phyloP scores from a whole-genome alignment of 139 green algal species.

The Haematococcus lacustris region DNA sequence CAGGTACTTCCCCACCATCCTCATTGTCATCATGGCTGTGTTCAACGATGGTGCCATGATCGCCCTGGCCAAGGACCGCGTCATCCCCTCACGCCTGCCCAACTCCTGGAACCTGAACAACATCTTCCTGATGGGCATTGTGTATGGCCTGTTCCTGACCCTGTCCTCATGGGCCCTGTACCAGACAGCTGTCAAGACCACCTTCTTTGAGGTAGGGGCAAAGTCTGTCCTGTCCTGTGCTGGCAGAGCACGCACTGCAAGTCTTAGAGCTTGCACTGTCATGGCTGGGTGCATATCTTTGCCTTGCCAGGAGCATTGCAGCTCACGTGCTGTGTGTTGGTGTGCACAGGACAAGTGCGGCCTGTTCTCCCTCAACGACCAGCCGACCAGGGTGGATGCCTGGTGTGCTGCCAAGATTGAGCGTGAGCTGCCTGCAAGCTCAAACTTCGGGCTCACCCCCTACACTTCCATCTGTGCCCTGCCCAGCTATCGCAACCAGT shows the following conservation, averaged over 20 bases:
- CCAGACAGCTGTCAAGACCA: constrained; percentile 36
- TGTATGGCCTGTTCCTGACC: constrained; percentile 76
- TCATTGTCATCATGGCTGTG: constrained; percentile 81
- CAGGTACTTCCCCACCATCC: constrained; percentile 75
- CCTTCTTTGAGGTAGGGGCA: constrained; percentile 72
- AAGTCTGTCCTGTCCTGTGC: too few species aligned
- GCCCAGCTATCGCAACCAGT: too few species aligned
- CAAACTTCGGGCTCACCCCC: too few species aligned
- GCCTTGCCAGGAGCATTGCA: too few species aligned
- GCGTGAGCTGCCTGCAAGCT: background rate
- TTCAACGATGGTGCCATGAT: constrained; percentile 90
- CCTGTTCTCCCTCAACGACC: constrained; percentile 54
- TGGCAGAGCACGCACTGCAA: too few species aligned
- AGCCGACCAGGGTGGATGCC: constrained; percentile 8
- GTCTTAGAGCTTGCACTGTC: too few species aligned
- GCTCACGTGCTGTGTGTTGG: too few species aligned
- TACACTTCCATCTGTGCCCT: too few species aligned
- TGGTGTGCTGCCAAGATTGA: constrained; percentile 33
- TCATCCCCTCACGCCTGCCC: constrained; percentile 47
- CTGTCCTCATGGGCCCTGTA: constrained; percentile 64
- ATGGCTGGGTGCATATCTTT: too few species aligned
- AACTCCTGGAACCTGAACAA: constrained; percentile 68
- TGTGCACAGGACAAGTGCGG: constrained; percentile 24
- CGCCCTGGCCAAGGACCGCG: constrained; percentile 71
- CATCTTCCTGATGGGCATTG: constrained; percentile 73